These are phyloP conservation scores for Symmetrospora coprosmae DNA, from an alignment of 768 basidiomycete genomes.

Conservation along the genomic window DNA sequence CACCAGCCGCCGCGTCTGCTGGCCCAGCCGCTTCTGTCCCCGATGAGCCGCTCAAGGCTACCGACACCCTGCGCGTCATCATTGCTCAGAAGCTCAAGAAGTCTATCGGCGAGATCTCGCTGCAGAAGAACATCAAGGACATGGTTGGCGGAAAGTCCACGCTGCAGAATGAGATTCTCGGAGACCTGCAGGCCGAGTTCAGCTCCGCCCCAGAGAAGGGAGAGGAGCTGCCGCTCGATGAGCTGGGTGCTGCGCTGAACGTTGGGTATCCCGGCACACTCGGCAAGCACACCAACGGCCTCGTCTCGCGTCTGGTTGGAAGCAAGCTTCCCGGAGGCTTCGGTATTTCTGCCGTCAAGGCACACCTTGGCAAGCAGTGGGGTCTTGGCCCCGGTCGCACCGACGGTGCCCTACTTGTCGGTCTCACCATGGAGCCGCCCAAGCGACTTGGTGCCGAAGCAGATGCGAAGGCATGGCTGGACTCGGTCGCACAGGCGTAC, in stretches of 20 bases:
- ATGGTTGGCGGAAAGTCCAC: constrained; percentile 97
- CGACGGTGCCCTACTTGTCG: constrained; percentile 78
- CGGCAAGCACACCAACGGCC: constrained; percentile 82
- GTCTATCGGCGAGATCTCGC: constrained; percentile 68
- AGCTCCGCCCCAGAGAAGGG: constrained; percentile 91
- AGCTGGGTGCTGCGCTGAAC: constrained; percentile 71
- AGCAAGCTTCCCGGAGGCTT: constrained; percentile 99
- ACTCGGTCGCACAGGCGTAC: constrained; percentile 66
- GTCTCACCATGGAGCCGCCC: constrained; percentile 79
- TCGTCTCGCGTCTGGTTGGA: constrained; percentile 80
- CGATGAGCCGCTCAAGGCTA: constrained; percentile 78
- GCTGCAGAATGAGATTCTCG: constrained; percentile 93
- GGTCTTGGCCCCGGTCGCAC: constrained; percentile 81
- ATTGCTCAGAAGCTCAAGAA: constrained; percentile 99
- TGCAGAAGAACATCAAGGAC: constrained; percentile 92
- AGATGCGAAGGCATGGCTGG: constrained; percentile 89
- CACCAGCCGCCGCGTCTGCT: constrained; percentile 40
- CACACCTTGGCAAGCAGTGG: constrained; percentile 80
- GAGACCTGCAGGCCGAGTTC: constrained; percentile 92
- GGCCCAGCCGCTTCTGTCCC: constrained; percentile 63
- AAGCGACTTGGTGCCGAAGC: constrained; percentile 81
- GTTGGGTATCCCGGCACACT: constrained; percentile 69
- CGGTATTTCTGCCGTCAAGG: constrained; percentile 79
- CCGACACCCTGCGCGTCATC: constrained; percentile 71
- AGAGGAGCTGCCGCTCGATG: constrained; percentile 90